Conservation (phyloP, 2,329 filamentous ascomycete species). For the Fusarium setosum region DNA sequence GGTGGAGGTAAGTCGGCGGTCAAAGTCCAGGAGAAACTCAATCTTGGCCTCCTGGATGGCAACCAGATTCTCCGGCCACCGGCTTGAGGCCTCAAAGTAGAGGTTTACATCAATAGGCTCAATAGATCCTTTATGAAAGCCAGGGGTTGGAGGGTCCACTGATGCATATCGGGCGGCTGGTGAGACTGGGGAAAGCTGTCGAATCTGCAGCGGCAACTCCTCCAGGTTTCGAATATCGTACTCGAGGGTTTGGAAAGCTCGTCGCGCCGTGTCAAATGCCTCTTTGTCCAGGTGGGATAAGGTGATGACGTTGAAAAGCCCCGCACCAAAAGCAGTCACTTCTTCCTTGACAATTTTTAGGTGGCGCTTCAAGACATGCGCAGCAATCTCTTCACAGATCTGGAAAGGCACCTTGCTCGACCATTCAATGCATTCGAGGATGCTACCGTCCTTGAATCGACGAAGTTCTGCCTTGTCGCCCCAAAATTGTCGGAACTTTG, state of each 20-base stretch:
- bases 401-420: conserved; percentile 69
- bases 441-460: conserved; percentile 94
- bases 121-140: conserved; percentile 56
- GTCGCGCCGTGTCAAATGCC: conserved; percentile 75
- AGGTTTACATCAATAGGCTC: conserved; percentile 81
- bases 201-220: conserved; percentile 86
- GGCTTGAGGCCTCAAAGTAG: conserved; percentile 91
- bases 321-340: conserved; percentile 62
- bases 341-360: conserved; percentile 69
- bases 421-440: conserved; percentile 94
- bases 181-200: conserved; percentile 80
- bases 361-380: conserved; percentile 77
- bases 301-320: conserved; percentile 61
- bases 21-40: conserved; percentile 85
- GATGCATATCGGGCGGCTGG: conserved; percentile 81
- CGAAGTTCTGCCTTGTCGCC: conserved; percentile 92
- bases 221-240: conserved; percentile 81
- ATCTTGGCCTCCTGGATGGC: conserved; percentile 95
- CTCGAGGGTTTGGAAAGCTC: conserved; percentile 80
- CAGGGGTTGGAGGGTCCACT: conserved; percentile 54
- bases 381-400: conserved; percentile 83
- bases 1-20: conserved; percentile 73
- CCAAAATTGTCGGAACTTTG: conserved; percentile 91
- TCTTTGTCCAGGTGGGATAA: conserved; percentile 61
- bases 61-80: conserved; percentile 92